phyloP scores from a whole-genome alignment of 352 stramenopile genomes.

The Phytophthora idaei region DNA sequence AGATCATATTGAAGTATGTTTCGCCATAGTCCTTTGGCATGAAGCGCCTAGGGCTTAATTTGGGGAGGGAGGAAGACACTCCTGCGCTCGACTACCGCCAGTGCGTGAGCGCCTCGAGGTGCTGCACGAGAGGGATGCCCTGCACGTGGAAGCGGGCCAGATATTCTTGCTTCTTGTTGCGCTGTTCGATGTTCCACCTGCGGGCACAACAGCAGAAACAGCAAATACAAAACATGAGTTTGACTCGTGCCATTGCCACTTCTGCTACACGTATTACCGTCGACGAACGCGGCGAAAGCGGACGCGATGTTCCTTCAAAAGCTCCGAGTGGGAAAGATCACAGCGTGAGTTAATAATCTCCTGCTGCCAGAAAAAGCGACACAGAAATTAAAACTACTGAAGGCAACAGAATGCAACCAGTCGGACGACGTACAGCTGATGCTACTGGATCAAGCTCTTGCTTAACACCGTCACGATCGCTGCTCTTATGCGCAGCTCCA shows the following conservation, averaged over 20 bases:
- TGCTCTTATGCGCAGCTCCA: constrained; percentile 32
- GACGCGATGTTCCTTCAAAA: constrained; percentile 71
- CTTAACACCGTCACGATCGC: constrained; percentile 18
- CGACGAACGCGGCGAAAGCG: constrained; percentile 62
- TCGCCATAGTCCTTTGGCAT: constrained; percentile 10
- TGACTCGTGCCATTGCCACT: background rate
- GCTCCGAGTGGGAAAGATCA: constrained; percentile 57
- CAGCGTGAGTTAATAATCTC: constrained; percentile 74
- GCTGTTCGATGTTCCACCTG: constrained; percentile 63
- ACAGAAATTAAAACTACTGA: constrained; percentile 3
- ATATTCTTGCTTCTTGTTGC: constrained; percentile 57
- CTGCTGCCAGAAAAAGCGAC: constrained; percentile 32
- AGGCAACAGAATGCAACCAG: background rate
- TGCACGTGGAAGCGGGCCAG: constrained; percentile 66
- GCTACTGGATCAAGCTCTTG: constrained; percentile 3
- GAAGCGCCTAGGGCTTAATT: background rate
- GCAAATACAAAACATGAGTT: constrained; percentile 8
- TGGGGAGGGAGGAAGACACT: background rate
- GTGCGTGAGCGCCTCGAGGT: constrained; percentile 51
- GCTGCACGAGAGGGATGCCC: constrained; percentile 67
- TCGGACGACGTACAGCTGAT: constrained; percentile 11
- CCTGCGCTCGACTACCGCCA: constrained; percentile 33
- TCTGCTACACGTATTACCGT: constrained; percentile 35
- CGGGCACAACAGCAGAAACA: constrained; percentile 1
- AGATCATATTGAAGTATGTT: constrained; percentile 11